A percentile compares a stretch with the other conserved stretches of the same genome.
Evolutionary conservation across 2,329 filamentous ascomycete species (phyloP).

Genomic region (Ophiostoma tasmaniense): DNA sequence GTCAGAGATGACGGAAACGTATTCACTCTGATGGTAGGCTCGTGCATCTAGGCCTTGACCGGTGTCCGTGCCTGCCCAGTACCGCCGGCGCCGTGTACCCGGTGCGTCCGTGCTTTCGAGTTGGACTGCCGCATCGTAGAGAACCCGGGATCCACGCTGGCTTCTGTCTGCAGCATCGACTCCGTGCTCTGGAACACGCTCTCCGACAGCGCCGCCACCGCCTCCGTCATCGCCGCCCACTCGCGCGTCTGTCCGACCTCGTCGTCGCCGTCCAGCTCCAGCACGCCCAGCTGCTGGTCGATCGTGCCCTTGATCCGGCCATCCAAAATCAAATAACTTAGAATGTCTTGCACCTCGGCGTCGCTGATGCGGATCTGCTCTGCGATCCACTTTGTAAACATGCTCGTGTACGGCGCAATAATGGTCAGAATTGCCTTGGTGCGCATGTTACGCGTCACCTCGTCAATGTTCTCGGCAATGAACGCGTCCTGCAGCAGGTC

Average conservation of each 20-base stretch:
- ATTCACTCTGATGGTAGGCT: no score
- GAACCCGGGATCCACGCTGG: background rate
- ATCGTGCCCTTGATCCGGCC: constrained; percentile 80
- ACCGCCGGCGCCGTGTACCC: background rate
- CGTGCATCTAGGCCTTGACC: background rate
- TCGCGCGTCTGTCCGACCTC: constrained; percentile 63
- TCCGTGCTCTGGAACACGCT: constrained; percentile 72
- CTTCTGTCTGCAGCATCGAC: constrained; percentile 42
- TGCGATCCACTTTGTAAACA: constrained; percentile 81
- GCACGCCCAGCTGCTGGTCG: constrained; percentile 75
- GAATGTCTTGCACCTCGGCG: constrained; percentile 83
- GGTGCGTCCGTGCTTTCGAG: background rate
- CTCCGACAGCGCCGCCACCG: constrained; percentile 60
- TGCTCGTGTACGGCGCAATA: constrained; percentile 88
- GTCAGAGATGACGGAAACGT: no score
- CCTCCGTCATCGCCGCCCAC: constrained; percentile 55
- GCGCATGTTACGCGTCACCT: constrained; percentile 95
- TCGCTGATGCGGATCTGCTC: constrained; percentile 78
- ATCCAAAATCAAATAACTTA: constrained; percentile 90
- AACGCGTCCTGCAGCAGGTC: constrained; percentile 88
- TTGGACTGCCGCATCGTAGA: background rate
- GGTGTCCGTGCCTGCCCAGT: background rate
- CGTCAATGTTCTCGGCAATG: constrained; percentile 98
- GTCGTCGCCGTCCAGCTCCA: constrained; percentile 64
- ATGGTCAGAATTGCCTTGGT: constrained; percentile 91